These are phyloP conservation scores for Hanseniaspora sp. DNA, from an alignment of 1,139 yeast species.

Conservation along the genomic window DNA sequence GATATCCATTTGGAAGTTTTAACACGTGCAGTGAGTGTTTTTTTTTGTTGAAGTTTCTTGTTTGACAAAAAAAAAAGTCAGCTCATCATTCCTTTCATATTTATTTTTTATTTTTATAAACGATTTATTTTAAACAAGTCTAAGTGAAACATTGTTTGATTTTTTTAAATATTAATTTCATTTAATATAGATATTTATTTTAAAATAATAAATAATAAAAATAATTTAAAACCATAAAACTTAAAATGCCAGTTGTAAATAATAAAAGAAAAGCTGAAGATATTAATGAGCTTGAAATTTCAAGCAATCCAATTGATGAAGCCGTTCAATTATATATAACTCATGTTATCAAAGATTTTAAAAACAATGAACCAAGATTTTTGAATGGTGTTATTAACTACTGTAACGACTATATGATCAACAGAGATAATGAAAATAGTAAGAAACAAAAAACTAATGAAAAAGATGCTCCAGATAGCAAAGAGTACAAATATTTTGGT, in stretches of 20 bases:
- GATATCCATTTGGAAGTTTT: neutral
- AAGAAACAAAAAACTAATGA: conserved; percentile 24
- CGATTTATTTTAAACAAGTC: too few relatives aligned
- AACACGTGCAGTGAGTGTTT: neutral
- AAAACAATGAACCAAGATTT: conserved; percentile 50
- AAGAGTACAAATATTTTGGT: conserved; percentile 22
- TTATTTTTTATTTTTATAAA: too few relatives aligned
- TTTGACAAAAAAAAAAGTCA: neutral
- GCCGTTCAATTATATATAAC: conserved; percentile 40
- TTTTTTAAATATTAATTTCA: too few relatives aligned
- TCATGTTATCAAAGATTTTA: conserved; percentile 37
- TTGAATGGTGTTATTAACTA: conserved; percentile 84
- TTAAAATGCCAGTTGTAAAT: neutral
- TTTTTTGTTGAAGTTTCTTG: neutral
- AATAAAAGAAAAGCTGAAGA: conserved; percentile 9
- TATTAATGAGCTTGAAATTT: neutral
- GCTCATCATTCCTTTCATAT: neutral
- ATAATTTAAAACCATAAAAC: neutral
- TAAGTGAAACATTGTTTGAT: too few relatives aligned
- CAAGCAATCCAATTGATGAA: conserved; percentile 9
- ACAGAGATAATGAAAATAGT: conserved; percentile 19
- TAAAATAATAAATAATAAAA: neutral
- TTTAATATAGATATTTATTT: neutral
- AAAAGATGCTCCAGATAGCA: conserved; percentile 18
- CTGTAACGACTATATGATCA: conserved; percentile 67